A percentile compares a stretch with the other conserved stretches of the same genome.
Evolutionary conservation across 352 stramenopile species (phyloP).

Genomic region (Blastocystis sp.): DNA sequence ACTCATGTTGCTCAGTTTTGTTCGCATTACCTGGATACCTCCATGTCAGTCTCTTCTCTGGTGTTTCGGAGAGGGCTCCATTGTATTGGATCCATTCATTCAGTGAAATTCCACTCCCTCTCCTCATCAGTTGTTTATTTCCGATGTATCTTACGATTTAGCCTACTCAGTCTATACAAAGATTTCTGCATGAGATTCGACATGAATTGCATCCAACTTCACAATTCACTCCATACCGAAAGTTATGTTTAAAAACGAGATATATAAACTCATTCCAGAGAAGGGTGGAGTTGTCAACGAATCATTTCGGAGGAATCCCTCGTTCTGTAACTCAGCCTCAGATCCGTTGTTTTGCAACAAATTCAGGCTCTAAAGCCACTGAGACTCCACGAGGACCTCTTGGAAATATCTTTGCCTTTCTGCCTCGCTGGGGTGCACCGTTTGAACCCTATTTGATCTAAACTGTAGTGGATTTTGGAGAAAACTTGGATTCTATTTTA

Average conservation of each 20-base stretch:
- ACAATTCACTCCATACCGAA: no score
- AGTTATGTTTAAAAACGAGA: no score
- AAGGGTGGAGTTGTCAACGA: no score
- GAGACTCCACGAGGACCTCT: background rate
- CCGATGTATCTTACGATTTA: background rate
- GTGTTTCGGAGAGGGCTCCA: background rate
- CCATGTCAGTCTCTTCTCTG: background rate
- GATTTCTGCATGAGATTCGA: no score
- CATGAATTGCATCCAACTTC: no score
- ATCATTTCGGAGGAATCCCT: no score
- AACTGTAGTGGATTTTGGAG: conserved; percentile 33
- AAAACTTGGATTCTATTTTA: conserved; percentile 48
- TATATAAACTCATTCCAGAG: no score
- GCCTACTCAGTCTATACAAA: background rate
- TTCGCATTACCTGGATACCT: background rate
- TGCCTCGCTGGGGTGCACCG: conserved; percentile 30
- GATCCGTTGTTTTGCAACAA: background rate
- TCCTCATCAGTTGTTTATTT: background rate
- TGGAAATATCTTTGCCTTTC: background rate
- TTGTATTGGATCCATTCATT: background rate
- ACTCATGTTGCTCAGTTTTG: background rate
- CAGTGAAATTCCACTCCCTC: background rate
- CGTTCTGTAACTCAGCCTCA: background rate
- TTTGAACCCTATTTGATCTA: background rate
- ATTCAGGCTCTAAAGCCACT: background rate